Evolutionary conservation across 2,329 filamentous ascomycete genomes (phyloP).

Genomic region (Pseudogymnoascus sp.): DNA sequence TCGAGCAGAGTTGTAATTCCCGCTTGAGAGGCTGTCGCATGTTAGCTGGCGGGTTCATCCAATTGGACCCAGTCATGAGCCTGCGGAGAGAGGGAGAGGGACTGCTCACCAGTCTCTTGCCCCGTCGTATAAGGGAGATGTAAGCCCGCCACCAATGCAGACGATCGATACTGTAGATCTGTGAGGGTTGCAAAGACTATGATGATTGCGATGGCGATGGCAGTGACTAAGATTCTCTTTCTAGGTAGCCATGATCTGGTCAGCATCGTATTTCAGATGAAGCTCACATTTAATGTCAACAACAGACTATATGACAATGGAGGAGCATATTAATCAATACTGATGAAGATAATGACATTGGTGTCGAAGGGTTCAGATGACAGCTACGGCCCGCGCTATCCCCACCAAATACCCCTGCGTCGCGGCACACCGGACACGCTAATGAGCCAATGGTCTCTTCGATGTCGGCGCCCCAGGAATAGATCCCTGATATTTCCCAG

Average conservation of each 20-base stretch:
- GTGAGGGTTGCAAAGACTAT: constrained; percentile 10
- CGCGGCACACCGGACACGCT: neutral
- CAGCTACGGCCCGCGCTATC: neutral
- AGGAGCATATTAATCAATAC: neutral
- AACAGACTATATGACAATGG: neutral
- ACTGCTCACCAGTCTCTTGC: neutral
- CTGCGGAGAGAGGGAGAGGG: neutral
- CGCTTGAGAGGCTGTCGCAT: neutral
- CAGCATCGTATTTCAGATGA: constrained; percentile 11
- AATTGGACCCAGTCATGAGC: neutral
- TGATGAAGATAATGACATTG: neutral
- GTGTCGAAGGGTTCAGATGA: neutral
- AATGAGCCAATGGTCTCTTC: neutral
- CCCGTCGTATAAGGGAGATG: neutral
- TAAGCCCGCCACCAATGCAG: neutral
- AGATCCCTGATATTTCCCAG: neutral
- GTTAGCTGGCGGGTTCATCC: constrained; percentile 5
- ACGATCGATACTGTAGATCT: constrained; percentile 4
- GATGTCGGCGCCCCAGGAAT: neutral
- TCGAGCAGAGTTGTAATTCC: neutral
- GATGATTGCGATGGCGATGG: constrained; percentile 9
- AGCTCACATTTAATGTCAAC: neutral
- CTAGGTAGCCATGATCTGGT: constrained; percentile 13
- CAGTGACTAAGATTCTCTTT: constrained; percentile 9
- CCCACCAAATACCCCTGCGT: neutral